A percentile compares a stretch with the other conserved stretches of the same genome.
These are phyloP conservation scores for Vigna angularis DNA, from an alignment of 306 rosid species.

Conservation along the genomic window DNA sequence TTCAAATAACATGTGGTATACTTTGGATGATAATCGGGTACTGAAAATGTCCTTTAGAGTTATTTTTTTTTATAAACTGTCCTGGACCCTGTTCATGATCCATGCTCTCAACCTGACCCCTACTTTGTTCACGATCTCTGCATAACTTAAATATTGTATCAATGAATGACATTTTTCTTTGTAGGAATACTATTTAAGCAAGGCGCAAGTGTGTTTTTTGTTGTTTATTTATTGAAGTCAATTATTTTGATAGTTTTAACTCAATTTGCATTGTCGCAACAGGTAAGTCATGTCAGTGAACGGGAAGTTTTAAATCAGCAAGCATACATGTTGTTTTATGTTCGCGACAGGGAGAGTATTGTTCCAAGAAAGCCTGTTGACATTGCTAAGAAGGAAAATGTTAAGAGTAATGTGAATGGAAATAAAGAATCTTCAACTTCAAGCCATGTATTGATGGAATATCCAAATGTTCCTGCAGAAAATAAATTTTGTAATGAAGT, in stretches of 20 bases:
- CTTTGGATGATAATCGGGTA: constrained; percentile 91
- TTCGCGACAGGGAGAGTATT: constrained; percentile 73
- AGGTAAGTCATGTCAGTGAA: constrained; percentile 84
- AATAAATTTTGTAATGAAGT: constrained; percentile 39
- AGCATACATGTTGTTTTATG: constrained; percentile 99
- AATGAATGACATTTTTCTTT: not conserved
- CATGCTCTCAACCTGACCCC: no score
- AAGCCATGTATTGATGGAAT: constrained; percentile 52
- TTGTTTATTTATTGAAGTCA: not conserved
- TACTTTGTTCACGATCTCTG: no score
- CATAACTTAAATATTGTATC: no score
- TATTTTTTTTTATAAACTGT: not conserved
- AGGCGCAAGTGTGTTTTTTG: not conserved
- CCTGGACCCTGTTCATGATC: no score
- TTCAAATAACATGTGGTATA: constrained; percentile 89
- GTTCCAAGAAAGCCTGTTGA: constrained; percentile 61
- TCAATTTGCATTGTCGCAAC: constrained; percentile 41
- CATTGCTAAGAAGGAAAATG: constrained; percentile 58
- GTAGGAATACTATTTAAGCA: not conserved
- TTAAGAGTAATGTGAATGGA: constrained; percentile 49
- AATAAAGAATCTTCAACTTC: constrained; percentile 40
- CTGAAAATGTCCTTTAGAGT: constrained; percentile 22
- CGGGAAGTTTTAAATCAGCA: constrained; percentile 80
- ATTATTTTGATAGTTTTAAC: not conserved
- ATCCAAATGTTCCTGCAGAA: constrained; percentile 49